Conservation (phyloP, 2,329 filamentous ascomycete genomes). For the Phaeosphaeria sp. region DNA sequence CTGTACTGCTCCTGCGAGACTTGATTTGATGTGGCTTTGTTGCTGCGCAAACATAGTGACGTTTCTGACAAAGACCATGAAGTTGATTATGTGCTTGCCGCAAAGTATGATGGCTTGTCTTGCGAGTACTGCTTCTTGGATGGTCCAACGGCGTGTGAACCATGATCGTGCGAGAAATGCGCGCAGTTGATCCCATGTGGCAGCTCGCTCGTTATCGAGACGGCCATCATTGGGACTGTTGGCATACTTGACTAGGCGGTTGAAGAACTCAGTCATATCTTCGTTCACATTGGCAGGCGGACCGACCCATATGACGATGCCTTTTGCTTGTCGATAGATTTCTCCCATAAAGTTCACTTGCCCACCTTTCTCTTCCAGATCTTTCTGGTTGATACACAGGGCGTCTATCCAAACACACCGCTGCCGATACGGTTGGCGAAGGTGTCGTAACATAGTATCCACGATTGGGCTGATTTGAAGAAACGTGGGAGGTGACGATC, state of each 20-base stretch:
- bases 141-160: constrained; percentile 3
- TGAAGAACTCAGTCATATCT: background rate
- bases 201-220: background rate
- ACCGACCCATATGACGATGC: constrained; percentile 4
- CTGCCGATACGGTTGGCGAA: background rate
- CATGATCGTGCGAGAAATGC: background rate
- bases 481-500: background rate
- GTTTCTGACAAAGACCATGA: constrained; percentile 3
- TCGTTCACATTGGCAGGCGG: background rate
- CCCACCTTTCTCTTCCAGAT: background rate
- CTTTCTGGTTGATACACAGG: constrained; percentile 4
- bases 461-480: constrained; percentile 2
- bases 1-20: background rate
- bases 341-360: constrained; percentile 5
- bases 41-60: constrained; percentile 1
- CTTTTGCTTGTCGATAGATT: constrained; percentile 2
- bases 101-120: constrained; percentile 5
- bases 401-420: constrained; percentile 4
- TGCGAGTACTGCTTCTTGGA: constrained; percentile 4
- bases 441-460: constrained; percentile 4
- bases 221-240: background rate
- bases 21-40: background rate
- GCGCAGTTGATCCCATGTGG: background rate
- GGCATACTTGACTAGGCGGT: constrained; percentile 1
- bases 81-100: constrained; percentile 2